These are phyloP conservation scores for Trichoderma sp. DNA, from an alignment of 2,329 filamentous ascomycete species.

Conservation along the genomic window DNA sequence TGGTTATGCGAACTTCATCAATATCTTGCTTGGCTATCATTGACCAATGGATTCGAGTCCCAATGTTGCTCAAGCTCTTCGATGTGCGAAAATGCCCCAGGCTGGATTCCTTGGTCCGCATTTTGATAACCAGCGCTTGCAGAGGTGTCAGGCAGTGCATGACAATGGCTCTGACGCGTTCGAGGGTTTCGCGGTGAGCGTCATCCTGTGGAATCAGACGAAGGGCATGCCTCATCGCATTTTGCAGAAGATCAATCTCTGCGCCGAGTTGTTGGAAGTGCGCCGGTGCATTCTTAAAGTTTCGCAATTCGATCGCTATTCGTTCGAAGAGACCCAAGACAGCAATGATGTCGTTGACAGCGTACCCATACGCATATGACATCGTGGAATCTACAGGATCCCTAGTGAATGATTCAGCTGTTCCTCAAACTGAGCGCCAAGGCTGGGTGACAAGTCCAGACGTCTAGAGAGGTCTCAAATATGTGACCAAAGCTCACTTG, in stretches of 20 bases:
- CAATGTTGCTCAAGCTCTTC: not conserved
- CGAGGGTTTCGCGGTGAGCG: not conserved
- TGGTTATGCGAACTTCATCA: not conserved
- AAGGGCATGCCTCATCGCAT: not conserved
- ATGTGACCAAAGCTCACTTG: not conserved
- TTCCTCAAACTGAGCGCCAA: not conserved
- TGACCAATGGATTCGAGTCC: not conserved
- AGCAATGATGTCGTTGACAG: not conserved
- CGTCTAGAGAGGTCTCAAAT: not conserved
- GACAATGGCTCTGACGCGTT: not conserved
- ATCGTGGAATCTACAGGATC: not conserved
- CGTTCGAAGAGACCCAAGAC: not conserved
- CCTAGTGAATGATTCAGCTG: not conserved
- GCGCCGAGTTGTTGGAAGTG: not conserved
- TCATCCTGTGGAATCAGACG: not conserved
- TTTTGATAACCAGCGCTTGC: not conserved
- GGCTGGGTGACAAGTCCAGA: not conserved
- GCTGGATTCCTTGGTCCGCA: not conserved
- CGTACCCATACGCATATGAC: not conserved
- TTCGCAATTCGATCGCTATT: not conserved
- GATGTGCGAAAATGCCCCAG: not conserved
- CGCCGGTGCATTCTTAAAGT: not conserved
- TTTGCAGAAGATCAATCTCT: not conserved
- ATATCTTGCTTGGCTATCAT: not conserved
- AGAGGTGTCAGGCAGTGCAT: not conserved